Evolutionary conservation across 371 early-diverging fungal genomes (phyloP), one percentile per base, ranked within the genome.

Genomic region (Circinella umbellata): DNA sequence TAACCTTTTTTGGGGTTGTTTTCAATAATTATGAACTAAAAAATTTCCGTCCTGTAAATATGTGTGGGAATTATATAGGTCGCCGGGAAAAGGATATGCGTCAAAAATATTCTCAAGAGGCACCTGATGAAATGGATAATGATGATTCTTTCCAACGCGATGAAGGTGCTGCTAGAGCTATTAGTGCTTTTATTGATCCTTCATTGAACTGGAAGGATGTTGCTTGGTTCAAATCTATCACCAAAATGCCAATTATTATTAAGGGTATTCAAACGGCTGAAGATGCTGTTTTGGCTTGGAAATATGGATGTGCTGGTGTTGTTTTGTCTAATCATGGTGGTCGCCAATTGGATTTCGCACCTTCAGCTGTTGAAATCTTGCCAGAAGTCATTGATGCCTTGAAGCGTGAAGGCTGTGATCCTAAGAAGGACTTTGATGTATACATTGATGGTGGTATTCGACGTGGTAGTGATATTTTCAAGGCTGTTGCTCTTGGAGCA

Each of bases 291-390:
- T 69, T 93, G 39, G 98, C 99, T 3, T 94, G 92, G 13, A 69
- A 89, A 60, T 64, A 83, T 61, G 96, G 95, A 0, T 88, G 91
- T 61, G 87, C 90, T 46, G 99, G 93, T 46, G 89, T 98, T 62
- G 89, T 97, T 13, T 80, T 98, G 11, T 94, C 94, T 61, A 98
- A 98, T 77, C 99, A 98, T 73, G 99, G 98, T 69, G 99, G 99
- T 38, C 87, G 99, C 13, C 98, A 98, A 77, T 82, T 98, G 54
- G 98, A 98, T 76, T 89, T 90, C 61, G 86, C 90, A 1, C 87
- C 88, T n/a, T 87, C 87, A 9, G 73, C 80, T 8, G 92, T 95
- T 71, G 97, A 97, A 66, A 91, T 94, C 17, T 77, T 97, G 61
- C 90, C 92, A 10, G 96, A 96, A 64, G 92, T 95, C 11, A 86